phyloP scores from a whole-genome alignment of 2,329 filamentous ascomycete species.

The Akanthomyces muscarius region DNA sequence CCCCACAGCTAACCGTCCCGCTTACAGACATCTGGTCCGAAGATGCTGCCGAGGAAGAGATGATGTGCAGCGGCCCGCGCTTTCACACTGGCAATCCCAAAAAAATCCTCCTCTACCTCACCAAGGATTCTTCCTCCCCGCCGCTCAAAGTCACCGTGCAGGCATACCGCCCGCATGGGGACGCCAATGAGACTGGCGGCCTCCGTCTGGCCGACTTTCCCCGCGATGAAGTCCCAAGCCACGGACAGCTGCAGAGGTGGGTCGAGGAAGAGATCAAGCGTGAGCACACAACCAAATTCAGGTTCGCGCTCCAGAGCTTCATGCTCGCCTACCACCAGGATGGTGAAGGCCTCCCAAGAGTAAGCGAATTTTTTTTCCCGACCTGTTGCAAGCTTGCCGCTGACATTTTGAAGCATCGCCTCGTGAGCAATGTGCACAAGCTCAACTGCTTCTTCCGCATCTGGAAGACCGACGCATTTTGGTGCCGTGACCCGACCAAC shows the following conservation, averaged over 20 bases:
- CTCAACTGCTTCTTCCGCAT: conserved; percentile 50
- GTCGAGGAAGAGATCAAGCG: conserved; percentile 35
- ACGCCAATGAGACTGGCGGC: conserved; percentile 27
- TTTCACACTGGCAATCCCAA: conserved; percentile 35
- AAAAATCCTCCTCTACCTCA: conserved; percentile 36
- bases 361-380: conserved; percentile 25
- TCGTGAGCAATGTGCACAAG: conserved; percentile 41
- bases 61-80: conserved; percentile 31
- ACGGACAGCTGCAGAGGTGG: conserved; percentile 34
- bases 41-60: conserved; percentile 32
- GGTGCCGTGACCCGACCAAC: conserved; percentile 36
- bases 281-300: conserved; percentile 32
- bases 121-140: conserved; percentile 34
- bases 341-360: conserved; percentile 36
- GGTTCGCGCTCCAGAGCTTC: conserved; percentile 34
- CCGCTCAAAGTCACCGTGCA: conserved; percentile 37
- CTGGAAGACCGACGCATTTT: conserved; percentile 42
- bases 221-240: conserved; percentile 34
- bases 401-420: conserved; percentile 31
- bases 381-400: not conserved
- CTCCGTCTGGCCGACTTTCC: conserved; percentile 35
- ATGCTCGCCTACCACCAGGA: conserved; percentile 34
- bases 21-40: conserved; percentile 36
- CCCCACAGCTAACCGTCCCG: conserved; percentile 10
- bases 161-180: conserved; percentile 33